Base-by-base conservation (phyloP, 139 green algal genomes). In the Marvania coccoides region DNA sequence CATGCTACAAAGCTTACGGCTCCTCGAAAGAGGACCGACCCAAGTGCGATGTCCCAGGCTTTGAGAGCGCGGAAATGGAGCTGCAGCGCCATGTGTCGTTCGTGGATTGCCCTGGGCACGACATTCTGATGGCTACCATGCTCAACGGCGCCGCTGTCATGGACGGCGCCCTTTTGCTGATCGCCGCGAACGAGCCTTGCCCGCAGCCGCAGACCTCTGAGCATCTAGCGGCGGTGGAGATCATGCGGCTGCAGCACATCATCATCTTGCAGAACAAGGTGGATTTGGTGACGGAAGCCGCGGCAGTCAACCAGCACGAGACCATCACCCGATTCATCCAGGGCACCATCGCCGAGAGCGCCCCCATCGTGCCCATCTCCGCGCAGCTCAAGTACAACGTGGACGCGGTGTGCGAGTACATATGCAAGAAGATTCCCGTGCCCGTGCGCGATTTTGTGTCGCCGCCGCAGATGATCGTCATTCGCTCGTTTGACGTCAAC, bases 81-180 rank as follows among this genome's bases (percentile, higher is more conserved):
- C 83, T 99, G 14, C 57, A 94, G 40, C 80, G 95, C 38, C 95
- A 99, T 69, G 93, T 99, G 4, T 97, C 88, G 1, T 99, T 99
- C 70, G 95, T 99, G 28, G 95, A 99, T 70, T 99, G 95, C 81
- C 95, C 95, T 30, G 72, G 94, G 10, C 95, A 99, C 85, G 95
- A 99, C 81, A 99, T 99, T 90, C 91, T 99, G 47, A 99, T 99
- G 95, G 95, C 95, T 10, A 99, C 95, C 69, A 99, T 99, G 95
- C 87, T 99, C 23, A 99, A 99, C 83, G 95, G 95, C 26, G 95
- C 95, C 8, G 95, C 95, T 5, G 96, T 99, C 51, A 99, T 99
- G 95, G 95, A 99, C 61, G 95, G 95, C 48, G 95, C 95, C 10
- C 78, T 99, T 68, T 88, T 99, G 51, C 86, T 99, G 4, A 95